Evolutionary conservation across 306 rosid genomes (phyloP), one percentile per base, ranked within the genome.

Genomic region (Trifolium dubium): DNA sequence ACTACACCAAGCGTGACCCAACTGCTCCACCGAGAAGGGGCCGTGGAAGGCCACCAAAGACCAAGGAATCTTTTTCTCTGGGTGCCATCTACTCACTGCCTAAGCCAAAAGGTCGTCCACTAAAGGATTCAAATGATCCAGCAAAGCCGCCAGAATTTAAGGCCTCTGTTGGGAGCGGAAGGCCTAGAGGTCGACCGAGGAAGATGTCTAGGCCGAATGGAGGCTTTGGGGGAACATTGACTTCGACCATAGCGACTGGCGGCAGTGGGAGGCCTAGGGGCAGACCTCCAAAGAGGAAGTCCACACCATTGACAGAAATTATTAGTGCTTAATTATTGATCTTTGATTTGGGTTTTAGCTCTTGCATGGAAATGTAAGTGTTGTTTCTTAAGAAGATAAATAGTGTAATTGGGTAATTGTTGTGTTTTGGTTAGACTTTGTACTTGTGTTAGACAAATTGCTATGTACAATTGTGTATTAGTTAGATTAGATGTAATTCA

Each of bases 1-100:
- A 86, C 83, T 92, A 92, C 85, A 69, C 60, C 18, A 92, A 85
- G 76, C 63, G 82, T 30, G 86, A 86, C 69, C 89, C 90, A 1
- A 72, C 85, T 28, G 86, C 97, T 2, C 89, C 96, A 6, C 97
- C 92, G 0, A 84, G 88, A 23, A 75, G 96, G 2, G 97, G 97
- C 28, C 92, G 96, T 13, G 97, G 97, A 39, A 76, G 97, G 79
- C 97, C 96, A 0, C 87, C 93, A 0, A 90, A 90, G 73, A 74
- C 84, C 1, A 87, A 81, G 79, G 85, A 1, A 0, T 69, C 72
- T 8, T 75, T 69, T 15, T 30, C 80, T 1, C 58, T 68, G 0
- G 67, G 23, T 12, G 6, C 18, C 0, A 35, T 28, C 12, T 37
- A 30, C 30, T 15, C 69, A 15, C 49, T 86, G 0, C 17, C 84